Percentiles rank a stretch among this genome's conserved stretches.
Conservation (phyloP, 768 basidiomycete genomes). For the Lentinula raphanica region DNA sequence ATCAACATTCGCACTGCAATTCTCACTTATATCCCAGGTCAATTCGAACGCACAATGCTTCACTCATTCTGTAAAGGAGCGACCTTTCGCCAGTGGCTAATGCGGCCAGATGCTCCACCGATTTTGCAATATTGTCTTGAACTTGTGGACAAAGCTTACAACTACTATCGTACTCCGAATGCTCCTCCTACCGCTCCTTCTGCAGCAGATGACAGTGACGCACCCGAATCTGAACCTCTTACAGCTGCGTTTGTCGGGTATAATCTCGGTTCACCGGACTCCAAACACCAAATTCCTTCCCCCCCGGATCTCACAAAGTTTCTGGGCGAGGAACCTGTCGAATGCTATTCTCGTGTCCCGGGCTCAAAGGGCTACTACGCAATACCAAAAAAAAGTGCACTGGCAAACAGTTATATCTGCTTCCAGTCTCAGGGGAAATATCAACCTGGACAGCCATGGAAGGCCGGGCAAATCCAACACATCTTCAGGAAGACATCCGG, state of each 20-base stretch:
- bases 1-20: no score
- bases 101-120: constrained; percentile 6
- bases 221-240: neutral
- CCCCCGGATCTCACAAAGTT: neutral
- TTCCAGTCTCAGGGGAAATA: neutral
- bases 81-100: constrained; percentile 10
- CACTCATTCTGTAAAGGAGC: constrained; percentile 12
- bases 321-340: neutral
- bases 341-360: neutral
- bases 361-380: neutral
- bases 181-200: neutral
- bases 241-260: neutral
- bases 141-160: constrained; percentile 14
- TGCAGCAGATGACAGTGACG: neutral
- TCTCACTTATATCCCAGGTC: no score
- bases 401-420: constrained; percentile 4
- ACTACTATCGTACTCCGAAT: neutral
- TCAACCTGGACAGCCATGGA: neutral
- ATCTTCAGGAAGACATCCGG: neutral
- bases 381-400: neutral
- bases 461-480: constrained; percentile 3
- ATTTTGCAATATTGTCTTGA: constrained; percentile 9
- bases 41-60: constrained; percentile 11
- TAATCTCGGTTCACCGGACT: neutral
- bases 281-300: neutral